phyloP scores from a whole-genome alignment of 192 early-diverging fungal species.

The Thamnidium elegans region DNA sequence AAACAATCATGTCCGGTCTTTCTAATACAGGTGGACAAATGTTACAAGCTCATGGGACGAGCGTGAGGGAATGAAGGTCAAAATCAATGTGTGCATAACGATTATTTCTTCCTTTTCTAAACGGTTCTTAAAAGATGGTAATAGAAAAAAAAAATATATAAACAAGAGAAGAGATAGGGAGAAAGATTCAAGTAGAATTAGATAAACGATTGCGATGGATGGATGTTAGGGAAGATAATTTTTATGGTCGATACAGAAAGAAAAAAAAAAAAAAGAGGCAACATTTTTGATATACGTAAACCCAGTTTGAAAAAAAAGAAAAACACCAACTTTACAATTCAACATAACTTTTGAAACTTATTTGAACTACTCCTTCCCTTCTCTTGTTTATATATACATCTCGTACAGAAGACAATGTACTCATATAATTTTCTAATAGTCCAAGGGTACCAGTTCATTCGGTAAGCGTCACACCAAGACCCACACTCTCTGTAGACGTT shows the following conservation, averaged over 20 bases:
- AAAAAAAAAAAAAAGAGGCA: not conserved
- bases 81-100: no score
- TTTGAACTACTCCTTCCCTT: not conserved
- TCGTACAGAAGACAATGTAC: no score
- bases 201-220: slow-evolving; percentile 1
- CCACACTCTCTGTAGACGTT: slow-evolving; percentile 97
- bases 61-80: no score
- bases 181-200: not conserved
- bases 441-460: slow-evolving; percentile 98
- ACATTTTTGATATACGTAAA: no score
- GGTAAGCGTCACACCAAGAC: slow-evolving; percentile 99
- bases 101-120: slow-evolving; percentile 18
- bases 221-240: not conserved
- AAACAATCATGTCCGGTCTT: no score
- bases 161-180: slow-evolving; percentile 6
- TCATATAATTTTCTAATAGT: slow-evolving; percentile 45
- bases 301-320: no score
- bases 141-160: slow-evolving; percentile 4
- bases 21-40: no score
- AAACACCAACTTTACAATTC: no score
- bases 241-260: no score
- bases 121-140: slow-evolving; percentile 19
- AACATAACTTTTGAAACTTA: not conserved
- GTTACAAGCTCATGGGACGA: no score
- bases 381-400: not conserved